phyloP scores from a whole-genome alignment of 805 yeast species.

The Spathaspora passalidarum region DNA sequence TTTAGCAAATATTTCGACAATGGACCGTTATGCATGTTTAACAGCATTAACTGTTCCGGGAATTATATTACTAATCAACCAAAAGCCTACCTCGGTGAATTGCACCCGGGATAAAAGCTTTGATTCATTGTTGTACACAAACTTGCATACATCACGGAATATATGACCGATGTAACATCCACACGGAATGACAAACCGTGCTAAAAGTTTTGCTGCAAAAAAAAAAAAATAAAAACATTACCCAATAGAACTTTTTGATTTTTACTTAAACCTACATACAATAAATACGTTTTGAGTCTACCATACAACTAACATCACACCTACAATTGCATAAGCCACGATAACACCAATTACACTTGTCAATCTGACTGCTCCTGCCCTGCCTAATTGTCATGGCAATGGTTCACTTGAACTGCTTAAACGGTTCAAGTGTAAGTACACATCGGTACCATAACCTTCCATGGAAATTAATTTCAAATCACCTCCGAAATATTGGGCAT shows the following conservation, averaged over 20 bases:
- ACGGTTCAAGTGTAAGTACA: conserved; percentile 79
- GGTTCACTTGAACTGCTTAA: conserved; percentile 75
- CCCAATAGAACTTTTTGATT: background rate
- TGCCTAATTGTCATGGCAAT: conserved; percentile 33
- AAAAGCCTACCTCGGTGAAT: too few species aligned
- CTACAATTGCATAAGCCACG: background rate
- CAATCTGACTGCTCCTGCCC: conserved; percentile 5
- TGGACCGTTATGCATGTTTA: too few species aligned
- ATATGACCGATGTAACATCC: too few species aligned
- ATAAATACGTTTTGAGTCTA: background rate
- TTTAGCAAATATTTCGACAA: too few species aligned
- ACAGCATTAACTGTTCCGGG: too few species aligned
- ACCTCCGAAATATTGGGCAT: conserved; percentile 89
- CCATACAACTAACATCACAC: background rate
- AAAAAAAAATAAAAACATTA: background rate
- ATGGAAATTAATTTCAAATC: conserved; percentile 81
- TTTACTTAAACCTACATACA: conserved; percentile 1
- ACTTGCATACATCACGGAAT: too few species aligned
- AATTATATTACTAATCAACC: too few species aligned
- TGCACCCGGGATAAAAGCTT: too few species aligned
- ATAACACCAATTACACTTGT: background rate
- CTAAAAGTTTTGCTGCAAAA: background rate
- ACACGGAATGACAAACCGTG: background rate
- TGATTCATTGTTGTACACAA: too few species aligned
- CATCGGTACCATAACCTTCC: conserved; percentile 96